Percentiles rank a stretch among this genome's conserved stretches.
These are phyloP conservation scores for Nothophytophthora sp. DNA, from an alignment of 352 stramenopile genomes.

Conservation along the genomic window DNA sequence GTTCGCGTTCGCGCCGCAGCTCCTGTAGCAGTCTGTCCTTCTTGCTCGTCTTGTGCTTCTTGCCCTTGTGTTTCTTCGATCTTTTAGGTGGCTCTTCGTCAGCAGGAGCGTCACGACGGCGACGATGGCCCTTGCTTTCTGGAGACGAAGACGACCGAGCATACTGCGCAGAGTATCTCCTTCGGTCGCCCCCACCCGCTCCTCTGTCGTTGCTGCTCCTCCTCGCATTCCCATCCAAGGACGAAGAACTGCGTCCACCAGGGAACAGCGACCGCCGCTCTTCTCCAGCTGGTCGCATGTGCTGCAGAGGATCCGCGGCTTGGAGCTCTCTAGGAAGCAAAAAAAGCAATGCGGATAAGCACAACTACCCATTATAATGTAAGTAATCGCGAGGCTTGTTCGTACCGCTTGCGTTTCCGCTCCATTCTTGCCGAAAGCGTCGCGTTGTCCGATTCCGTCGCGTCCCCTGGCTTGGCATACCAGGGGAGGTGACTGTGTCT, in stretches of 20 bases:
- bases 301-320: slow-evolving; percentile 30
- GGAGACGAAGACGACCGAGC: slow-evolving; percentile 22
- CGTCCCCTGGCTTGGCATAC: slow-evolving; percentile 34
- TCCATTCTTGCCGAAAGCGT: slow-evolving; percentile 18
- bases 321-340: slow-evolving; percentile 30
- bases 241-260: not conserved
- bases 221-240: not conserved
- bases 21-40: slow-evolving; percentile 27
- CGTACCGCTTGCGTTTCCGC: slow-evolving; percentile 42
- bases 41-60: slow-evolving; percentile 20
- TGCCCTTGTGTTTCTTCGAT: slow-evolving; percentile 14
- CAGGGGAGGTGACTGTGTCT: slow-evolving; percentile 35
- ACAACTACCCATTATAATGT: slow-evolving; percentile 1
- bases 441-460: no score
- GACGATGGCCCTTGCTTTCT: not conserved
- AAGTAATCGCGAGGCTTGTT: not conserved
- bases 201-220: slow-evolving; percentile 15
- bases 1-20: slow-evolving; percentile 45
- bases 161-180: slow-evolving; percentile 32
- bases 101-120: not conserved
- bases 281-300: slow-evolving; percentile 41
- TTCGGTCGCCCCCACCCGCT: slow-evolving; percentile 21
- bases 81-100: slow-evolving; percentile 5
- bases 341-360: not conserved
- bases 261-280: slow-evolving; percentile 10